These are phyloP conservation scores for Pseudogymnoascus sp. DNA, from an alignment of 2,329 filamentous ascomycete genomes.

Conservation along the genomic window DNA sequence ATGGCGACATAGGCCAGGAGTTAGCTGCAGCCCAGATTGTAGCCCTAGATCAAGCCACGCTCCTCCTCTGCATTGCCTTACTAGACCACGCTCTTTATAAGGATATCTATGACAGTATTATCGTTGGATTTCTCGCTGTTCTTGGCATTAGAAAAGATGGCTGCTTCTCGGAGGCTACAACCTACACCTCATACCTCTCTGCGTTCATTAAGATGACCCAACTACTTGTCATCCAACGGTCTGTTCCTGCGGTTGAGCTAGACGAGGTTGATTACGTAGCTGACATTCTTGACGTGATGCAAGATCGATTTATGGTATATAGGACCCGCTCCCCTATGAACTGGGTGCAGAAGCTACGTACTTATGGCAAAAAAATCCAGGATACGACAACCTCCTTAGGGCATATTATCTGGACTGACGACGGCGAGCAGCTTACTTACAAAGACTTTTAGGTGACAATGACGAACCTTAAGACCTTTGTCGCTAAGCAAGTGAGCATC, in stretches of 20 bases:
- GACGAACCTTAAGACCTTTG: slow-evolving; percentile 5
- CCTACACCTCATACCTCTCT: slow-evolving; percentile 12
- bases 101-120: slow-evolving; percentile 15
- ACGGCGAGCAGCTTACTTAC: slow-evolving; percentile 14
- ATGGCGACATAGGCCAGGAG: not conserved
- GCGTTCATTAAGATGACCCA: slow-evolving; percentile 14
- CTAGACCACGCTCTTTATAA: slow-evolving; percentile 11
- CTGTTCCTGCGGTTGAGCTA: slow-evolving; percentile 12
- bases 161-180: slow-evolving; percentile 10
- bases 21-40: not conserved
- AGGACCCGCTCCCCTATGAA: slow-evolving; percentile 14
- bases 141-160: slow-evolving; percentile 13
- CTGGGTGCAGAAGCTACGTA: slow-evolving; percentile 14
- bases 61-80: slow-evolving; percentile 12
- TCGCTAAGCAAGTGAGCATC: slow-evolving; percentile 32
- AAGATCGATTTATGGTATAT: slow-evolving; percentile 17
- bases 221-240: slow-evolving; percentile 10
- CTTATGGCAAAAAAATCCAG: slow-evolving; percentile 14
- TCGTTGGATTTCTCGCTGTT: slow-evolving; percentile 14
- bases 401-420: slow-evolving; percentile 13
- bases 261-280: slow-evolving; percentile 10
- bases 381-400: slow-evolving; percentile 13
- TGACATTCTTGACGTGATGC: slow-evolving; percentile 21
- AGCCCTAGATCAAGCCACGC: slow-evolving; percentile 10
- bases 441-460: slow-evolving; percentile 14